These are phyloP conservation scores for Fusarium agapanthi DNA, from an alignment of 2,329 filamentous ascomycete genomes.

Conservation along the genomic window DNA sequence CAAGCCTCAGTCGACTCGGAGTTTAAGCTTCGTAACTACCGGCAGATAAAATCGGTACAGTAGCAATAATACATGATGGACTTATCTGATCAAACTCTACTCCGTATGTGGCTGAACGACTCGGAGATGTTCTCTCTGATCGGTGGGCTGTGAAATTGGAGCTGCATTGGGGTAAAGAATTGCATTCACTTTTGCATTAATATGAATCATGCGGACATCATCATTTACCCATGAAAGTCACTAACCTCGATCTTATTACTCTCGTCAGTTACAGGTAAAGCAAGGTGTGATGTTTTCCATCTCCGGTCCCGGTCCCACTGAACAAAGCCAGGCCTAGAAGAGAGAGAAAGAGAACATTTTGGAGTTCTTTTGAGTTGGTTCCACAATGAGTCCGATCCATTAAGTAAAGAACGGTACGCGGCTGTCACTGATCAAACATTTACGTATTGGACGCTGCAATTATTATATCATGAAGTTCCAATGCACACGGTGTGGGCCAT, in stretches of 20 bases:
- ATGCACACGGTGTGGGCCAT: slow-evolving; percentile 20
- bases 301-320: slow-evolving; percentile 31
- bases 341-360: neutral
- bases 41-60: neutral
- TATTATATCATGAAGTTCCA: slow-evolving; percentile 1
- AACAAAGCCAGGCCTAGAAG: slow-evolving; percentile 28
- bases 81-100: slow-evolving; percentile 13
- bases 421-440: slow-evolving; percentile 2
- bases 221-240: slow-evolving; percentile 5
- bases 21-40: neutral
- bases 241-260: neutral
- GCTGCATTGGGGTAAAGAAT: slow-evolving; percentile 4
- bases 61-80: neutral
- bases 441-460: slow-evolving; percentile 28
- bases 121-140: neutral
- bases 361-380: slow-evolving; percentile 1
- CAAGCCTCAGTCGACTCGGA: neutral
- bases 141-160: neutral
- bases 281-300: slow-evolving; percentile 8
- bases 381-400: slow-evolving; percentile 24
- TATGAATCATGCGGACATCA: slow-evolving; percentile 1
- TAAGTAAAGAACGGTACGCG: slow-evolving; percentile 23
- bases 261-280: slow-evolving; percentile 10
- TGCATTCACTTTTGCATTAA: slow-evolving; percentile 3
- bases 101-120: neutral